These are phyloP conservation scores for Amborella trichopoda DNA, from an alignment of 164 flowering plant species.

Conservation along the genomic window DNA sequence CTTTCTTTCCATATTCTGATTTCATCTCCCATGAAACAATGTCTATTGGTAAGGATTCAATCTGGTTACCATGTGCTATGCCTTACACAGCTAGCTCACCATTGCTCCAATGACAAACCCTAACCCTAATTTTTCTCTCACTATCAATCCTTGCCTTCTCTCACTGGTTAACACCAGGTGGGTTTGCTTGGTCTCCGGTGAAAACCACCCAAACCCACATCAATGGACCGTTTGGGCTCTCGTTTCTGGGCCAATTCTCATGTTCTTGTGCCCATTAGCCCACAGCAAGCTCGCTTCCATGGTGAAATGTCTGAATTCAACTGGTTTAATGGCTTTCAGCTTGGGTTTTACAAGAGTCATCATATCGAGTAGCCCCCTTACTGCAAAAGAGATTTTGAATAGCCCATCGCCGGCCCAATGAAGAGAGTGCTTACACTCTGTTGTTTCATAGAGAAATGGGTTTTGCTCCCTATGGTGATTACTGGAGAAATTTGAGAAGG, in stretches of 20 bases:
- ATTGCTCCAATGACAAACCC: too few relatives aligned
- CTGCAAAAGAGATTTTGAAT: constrained; percentile 37
- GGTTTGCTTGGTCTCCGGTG: too few relatives aligned
- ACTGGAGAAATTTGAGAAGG: constrained; percentile 49
- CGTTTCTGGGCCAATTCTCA: constrained; percentile 40
- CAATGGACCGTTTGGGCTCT: constrained; percentile 58
- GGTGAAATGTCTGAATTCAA: constrained; percentile 11
- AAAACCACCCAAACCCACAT: too few relatives aligned
- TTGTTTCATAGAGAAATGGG: constrained; percentile 56
- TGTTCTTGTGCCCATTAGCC: constrained; percentile 19
- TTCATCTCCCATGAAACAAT: too few relatives aligned
- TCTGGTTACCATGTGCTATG: too few relatives aligned
- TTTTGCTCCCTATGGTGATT: constrained; percentile 48
- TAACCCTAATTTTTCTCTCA: too few relatives aligned
- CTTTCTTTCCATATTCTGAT: too few relatives aligned
- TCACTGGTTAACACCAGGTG: too few relatives aligned
- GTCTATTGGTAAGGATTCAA: too few relatives aligned
- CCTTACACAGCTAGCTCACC: too few relatives aligned
- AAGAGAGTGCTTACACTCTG: constrained; percentile 51
- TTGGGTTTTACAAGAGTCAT: constrained; percentile 43
- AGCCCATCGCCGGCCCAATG: constrained; percentile 42
- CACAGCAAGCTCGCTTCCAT: constrained; percentile 30
- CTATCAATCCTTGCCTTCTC: too few relatives aligned
- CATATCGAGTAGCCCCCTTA: constrained; percentile 29
- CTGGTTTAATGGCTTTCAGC: constrained; percentile 35